These are phyloP conservation scores for Canna indica DNA, from an alignment of 176 grass and related monocot genomes.

Conservation along the genomic window DNA sequence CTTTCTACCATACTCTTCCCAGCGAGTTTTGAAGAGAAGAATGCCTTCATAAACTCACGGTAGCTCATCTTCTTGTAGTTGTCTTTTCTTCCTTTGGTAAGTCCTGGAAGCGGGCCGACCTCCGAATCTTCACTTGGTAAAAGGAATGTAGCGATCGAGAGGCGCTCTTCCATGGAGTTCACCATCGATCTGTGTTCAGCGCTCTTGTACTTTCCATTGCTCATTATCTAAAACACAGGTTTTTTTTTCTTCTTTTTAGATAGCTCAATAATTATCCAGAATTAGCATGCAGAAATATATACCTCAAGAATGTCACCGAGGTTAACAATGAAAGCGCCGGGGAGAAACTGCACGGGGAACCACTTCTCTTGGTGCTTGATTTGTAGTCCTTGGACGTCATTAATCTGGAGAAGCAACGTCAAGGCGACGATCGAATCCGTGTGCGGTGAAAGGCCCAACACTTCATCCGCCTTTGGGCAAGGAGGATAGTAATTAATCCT, in stretches of 20 bases:
- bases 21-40: background rate
- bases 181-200: background rate
- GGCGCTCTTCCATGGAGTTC: background rate
- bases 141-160: background rate
- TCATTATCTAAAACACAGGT: background rate
- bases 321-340: slow-evolving; percentile 51
- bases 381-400: slow-evolving; percentile 51
- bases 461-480: slow-evolving; percentile 29
- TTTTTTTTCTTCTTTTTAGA: too few relatives aligned
- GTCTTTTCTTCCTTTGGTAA: background rate
- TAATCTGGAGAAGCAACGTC: slow-evolving; percentile 50
- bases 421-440: slow-evolving; percentile 31
- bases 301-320: slow-evolving; percentile 58
- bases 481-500: slow-evolving; percentile 74
- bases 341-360: slow-evolving; percentile 31
- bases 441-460: slow-evolving; percentile 57
- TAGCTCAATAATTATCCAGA: too few relatives aligned
- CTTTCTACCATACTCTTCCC: background rate
- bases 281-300: too few relatives aligned
- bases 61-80: background rate
- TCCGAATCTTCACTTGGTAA: background rate
- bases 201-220: background rate
- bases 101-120: background rate
- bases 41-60: background rate
- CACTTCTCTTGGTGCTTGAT: slow-evolving; percentile 31